phyloP scores from a whole-genome alignment of 306 rosid species.

The Hippophae tibetana region DNA sequence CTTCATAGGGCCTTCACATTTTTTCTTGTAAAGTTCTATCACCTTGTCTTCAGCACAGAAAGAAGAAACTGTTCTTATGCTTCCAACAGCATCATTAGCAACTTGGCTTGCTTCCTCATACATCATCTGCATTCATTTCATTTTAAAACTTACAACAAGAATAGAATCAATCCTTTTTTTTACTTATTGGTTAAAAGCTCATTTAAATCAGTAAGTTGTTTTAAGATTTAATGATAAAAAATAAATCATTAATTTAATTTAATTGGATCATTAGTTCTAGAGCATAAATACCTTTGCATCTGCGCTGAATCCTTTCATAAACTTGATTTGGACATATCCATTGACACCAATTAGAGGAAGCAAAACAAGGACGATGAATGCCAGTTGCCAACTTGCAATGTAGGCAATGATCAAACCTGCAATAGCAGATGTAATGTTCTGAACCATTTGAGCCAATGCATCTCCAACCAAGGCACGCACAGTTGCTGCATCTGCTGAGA shows the following conservation, averaged over 20 bases:
- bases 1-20: constrained; percentile 50
- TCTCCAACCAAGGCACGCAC: constrained; percentile 47
- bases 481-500: constrained; percentile 50
- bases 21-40: constrained; percentile 36
- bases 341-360: not conserved
- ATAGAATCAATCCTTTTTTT: too few relatives aligned
- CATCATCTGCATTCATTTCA: constrained; percentile 23
- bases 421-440: constrained; percentile 8
- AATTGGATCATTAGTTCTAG: not conserved
- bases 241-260: not conserved
- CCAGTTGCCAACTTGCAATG: constrained; percentile 5
- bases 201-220: not conserved
- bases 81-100: constrained; percentile 51
- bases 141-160: not conserved
- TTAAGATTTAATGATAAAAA: not conserved
- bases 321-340: not conserved
- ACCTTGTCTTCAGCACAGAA: constrained; percentile 68
- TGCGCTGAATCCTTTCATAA: constrained; percentile 9
- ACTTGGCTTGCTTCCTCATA: constrained; percentile 64
- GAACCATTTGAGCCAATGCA: constrained; percentile 46
- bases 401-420: not conserved
- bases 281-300: constrained; percentile 9
- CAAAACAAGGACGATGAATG: not conserved
- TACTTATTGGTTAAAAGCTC: not conserved
- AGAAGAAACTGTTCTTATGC: constrained; percentile 58